Base-by-base conservation (phyloP, 2,329 filamentous ascomycete species). In the Diaporthe sp. region DNA sequence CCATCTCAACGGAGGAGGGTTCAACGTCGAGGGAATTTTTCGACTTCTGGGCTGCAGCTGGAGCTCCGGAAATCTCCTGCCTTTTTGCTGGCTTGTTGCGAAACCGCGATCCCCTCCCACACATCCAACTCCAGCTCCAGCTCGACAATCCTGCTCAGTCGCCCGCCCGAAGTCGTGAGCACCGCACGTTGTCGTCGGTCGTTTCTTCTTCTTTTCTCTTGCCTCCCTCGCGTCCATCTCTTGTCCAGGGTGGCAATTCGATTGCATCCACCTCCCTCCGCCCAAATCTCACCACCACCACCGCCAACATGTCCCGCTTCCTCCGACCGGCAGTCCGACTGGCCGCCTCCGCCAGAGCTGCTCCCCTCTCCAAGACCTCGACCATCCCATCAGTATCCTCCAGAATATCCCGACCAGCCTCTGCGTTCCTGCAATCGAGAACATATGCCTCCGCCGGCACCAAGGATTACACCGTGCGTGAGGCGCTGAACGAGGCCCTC, bases 391-490 rank as follows among this genome's bases (percentile, higher is more conserved):
- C 79, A 57, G 79, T 81, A 74, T 80, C 79, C 69, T 67, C 76
- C 62, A 75, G 74, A 55, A 58, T 61, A 65, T 34, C 65, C 58
- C 74, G 74, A 25, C 68, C 74, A 55, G 74, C 76, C 81, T 82
- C 82, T 76, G 82, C 84, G 72, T 79, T 84, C 77, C 76, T 82
- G 78, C 89, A 91, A 85, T 83, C 86, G 82, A 85, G 89, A 81
- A 86, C 88, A 72, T 92, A 90, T 81, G 89, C 90, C 80, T 88
- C 90, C 73, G 82, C 83, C 77, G 93, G 93, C 79, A 87, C 89
- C 82, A 98, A 98, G 90, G 95, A 98, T 84, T 95, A 98, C 88
- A 98, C 97, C 59, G 97, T 99, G 82, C 92, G 97, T 88, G 97
- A 99, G 84, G 97, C 97, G 76, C 89, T 99, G 83, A 99, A 99